Evolutionary conservation across 306 rosid genomes (phyloP).

Genomic region (Rubus idaeus): DNA sequence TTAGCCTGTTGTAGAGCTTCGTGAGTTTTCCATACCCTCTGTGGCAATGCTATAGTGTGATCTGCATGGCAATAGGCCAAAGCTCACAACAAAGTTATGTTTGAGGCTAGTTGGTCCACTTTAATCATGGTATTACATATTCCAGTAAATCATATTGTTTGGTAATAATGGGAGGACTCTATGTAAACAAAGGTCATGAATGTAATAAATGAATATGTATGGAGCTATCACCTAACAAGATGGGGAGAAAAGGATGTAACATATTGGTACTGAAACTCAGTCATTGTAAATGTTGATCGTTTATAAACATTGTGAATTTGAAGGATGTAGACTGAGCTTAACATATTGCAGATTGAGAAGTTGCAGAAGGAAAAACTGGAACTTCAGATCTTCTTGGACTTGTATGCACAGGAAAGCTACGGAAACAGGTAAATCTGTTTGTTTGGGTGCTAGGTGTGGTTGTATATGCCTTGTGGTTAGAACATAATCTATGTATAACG

Average conservation of each 20-base stretch:
- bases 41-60: background rate
- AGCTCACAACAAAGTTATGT: background rate
- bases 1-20: background rate
- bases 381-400: conserved; percentile 62
- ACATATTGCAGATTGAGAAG: conserved; percentile 64
- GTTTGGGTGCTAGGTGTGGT: background rate
- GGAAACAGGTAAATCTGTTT: conserved; percentile 60
- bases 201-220: background rate
- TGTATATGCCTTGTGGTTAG: background rate
- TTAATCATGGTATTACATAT: background rate
- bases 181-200: background rate
- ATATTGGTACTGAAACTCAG: background rate
- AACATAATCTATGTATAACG: background rate
- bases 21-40: background rate
- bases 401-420: conserved; percentile 68
- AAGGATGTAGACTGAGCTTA: conserved; percentile 16
- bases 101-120: background rate
- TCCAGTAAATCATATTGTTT: background rate
- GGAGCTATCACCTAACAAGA: background rate
- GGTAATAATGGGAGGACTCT: background rate
- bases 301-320: background rate
- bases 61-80: background rate
- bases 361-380: conserved; percentile 68
- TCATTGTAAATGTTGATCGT: background rate
- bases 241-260: background rate